A percentile compares a stretch with the other conserved stretches of the same genome.
phyloP scores from a whole-genome alignment of 306 rosid genomes.

The Casuarina glauca region DNA sequence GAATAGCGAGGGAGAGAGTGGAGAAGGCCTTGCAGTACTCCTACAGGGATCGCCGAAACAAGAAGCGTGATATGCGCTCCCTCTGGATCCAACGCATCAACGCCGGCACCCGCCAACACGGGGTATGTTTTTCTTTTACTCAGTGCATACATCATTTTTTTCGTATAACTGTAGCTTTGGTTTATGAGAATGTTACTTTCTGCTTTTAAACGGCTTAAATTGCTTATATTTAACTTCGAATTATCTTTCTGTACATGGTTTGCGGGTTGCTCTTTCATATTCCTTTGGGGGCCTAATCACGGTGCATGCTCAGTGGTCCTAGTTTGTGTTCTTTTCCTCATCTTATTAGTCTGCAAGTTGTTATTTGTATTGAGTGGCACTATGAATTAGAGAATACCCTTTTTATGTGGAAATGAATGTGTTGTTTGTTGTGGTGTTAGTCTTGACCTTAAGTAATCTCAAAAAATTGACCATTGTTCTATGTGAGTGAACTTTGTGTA shows the following conservation, averaged over 20 bases:
- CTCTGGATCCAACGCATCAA: conserved; percentile 96
- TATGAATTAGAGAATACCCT: not conserved
- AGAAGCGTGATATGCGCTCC: conserved; percentile 94
- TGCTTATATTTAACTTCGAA: no score
- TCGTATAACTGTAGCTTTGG: not conserved
- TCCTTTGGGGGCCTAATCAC: not conserved
- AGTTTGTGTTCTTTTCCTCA: not conserved
- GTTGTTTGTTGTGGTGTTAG: not conserved
- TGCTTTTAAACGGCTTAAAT: not conserved
- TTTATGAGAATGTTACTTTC: not conserved
- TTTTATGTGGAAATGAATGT: not conserved
- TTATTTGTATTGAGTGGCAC: not conserved
- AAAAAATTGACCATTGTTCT: not conserved
- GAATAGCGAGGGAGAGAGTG: conserved; percentile 95
- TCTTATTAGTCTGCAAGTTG: not conserved
- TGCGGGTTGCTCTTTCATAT: not conserved
- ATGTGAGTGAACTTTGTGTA: not conserved
- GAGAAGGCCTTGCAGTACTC: conserved; percentile 99
- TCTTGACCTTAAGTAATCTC: not conserved
- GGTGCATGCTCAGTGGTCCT: not conserved
- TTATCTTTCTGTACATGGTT: not conserved
- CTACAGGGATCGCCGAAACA: conserved; percentile 92
- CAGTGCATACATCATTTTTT: not conserved
- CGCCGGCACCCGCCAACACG: conserved; percentile 89
- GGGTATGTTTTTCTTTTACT: conserved; percentile 51